Conservation (phyloP, 441 rosid species). For the Pelargonium fulgidum region DNA sequence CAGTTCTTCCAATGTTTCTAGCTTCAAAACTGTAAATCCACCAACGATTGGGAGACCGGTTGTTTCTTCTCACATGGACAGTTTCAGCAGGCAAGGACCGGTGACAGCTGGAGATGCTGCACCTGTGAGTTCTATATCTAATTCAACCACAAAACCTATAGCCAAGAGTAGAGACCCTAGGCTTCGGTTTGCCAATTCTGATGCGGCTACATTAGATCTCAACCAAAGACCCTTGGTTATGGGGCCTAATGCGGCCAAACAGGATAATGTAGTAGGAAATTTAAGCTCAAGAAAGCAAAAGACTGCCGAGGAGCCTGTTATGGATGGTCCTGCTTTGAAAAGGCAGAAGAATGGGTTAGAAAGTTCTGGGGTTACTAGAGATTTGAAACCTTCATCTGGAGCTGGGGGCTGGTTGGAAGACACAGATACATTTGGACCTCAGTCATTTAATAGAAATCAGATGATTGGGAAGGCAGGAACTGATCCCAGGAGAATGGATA, state of each 20-base stretch:
- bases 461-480: conserved; percentile 28
- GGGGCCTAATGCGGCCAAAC: conserved; percentile 32
- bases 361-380: conserved; percentile 31
- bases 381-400: conserved; percentile 33
- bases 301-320: conserved; percentile 37
- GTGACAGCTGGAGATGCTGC: conserved; percentile 29
- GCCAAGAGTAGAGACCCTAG: conserved; percentile 90
- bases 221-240: conserved; percentile 24
- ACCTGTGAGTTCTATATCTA: conserved; percentile 30
- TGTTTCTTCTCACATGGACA: conserved; percentile 22
- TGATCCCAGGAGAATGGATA: conserved; percentile 38
- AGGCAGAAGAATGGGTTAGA: conserved; percentile 48
- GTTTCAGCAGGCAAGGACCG: conserved; percentile 24
- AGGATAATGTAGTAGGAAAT: conserved; percentile 34
- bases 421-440: conserved; percentile 37
- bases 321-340: conserved; percentile 53
- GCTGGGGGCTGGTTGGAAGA: conserved; percentile 75
- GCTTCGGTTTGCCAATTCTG: conserved; percentile 53
- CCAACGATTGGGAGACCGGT: conserved; percentile 29
- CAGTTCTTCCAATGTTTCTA: conserved; percentile 32
- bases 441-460: conserved; percentile 27
- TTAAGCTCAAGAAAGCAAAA: conserved; percentile 57
- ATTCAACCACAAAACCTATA: conserved; percentile 39
- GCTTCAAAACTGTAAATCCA: conserved; percentile 26
- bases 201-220: conserved; percentile 36